Evolutionary conservation across 495 filamentous ascomycete species (phyloP).

Genomic region (Penicillium pulvis): DNA sequence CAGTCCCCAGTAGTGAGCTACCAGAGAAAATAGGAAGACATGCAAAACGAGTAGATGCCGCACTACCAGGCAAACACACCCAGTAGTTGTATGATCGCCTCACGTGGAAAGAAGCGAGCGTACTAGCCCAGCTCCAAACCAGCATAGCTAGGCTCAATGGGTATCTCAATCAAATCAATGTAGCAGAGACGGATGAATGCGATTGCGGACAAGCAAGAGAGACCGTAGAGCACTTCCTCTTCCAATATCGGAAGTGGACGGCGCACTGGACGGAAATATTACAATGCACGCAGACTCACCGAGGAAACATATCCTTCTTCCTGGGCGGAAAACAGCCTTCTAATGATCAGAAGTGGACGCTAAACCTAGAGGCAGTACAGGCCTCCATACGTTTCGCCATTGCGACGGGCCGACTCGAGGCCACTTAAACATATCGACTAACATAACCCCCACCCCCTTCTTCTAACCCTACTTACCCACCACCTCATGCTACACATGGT

Average conservation of each 20-base stretch:
- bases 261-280: no score
- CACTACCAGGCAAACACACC: slow-evolving; percentile 28
- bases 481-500: no score
- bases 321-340: background rate
- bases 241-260: background rate
- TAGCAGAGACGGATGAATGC: slow-evolving; percentile 22
- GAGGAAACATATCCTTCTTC: slow-evolving; percentile 1
- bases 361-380: no score
- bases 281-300: no score
- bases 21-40: slow-evolving; percentile 28
- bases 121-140: no score
- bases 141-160: no score
- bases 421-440: no score
- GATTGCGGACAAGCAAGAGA: slow-evolving; percentile 27
- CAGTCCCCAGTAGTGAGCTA: slow-evolving; percentile 9
- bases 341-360: background rate
- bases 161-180: background rate
- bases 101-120: slow-evolving; percentile 30
- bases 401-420: no score
- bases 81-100: slow-evolving; percentile 23
- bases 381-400: no score
- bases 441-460: no score
- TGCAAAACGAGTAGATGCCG: slow-evolving; percentile 30
- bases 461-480: no score
- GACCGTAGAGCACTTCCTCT: background rate